phyloP scores from a whole-genome alignment of 768 basidiomycete genomes.

The Rhodotorula diobovata region DNA sequence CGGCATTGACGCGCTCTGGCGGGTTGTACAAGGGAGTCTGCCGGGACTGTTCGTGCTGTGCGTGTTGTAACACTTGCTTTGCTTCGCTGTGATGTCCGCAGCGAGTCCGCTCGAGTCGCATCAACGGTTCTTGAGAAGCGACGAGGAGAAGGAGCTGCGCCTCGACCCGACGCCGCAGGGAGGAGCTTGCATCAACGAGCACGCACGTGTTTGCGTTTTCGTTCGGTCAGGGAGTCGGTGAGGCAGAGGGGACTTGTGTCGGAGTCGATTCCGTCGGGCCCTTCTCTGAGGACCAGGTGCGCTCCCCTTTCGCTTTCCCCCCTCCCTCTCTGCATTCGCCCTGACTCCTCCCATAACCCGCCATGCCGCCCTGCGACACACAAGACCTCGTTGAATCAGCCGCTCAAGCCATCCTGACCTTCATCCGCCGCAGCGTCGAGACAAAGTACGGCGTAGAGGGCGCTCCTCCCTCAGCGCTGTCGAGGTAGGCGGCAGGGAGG shows the following conservation, averaged over 20 bases:
- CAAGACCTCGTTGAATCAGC: conserved; percentile 34
- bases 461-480: conserved; percentile 3
- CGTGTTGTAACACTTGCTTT: too few species aligned
- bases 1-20: neutral
- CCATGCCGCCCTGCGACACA: conserved; percentile 32
- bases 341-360: too few species aligned
- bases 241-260: conserved; percentile 29
- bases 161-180: conserved; percentile 46
- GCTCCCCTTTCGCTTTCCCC: neutral
- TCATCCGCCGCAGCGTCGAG: conserved; percentile 39
- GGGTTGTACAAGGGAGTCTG: neutral
- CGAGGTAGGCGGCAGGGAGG: neutral
- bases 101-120: too few species aligned
- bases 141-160: conserved; percentile 31
- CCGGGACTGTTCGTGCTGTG: too few species aligned
- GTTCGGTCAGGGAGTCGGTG: conserved; percentile 35
- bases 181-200: conserved; percentile 42
- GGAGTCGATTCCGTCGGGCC: conserved; percentile 28
- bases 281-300: conserved; percentile 33
- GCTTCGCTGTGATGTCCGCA: too few species aligned
- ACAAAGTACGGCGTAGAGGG: conserved; percentile 30
- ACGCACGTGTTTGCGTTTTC: conserved; percentile 37
- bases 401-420: conserved; percentile 16
- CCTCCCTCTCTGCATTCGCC: neutral
- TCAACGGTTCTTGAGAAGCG: too few species aligned